Conservation (phyloP, 2,329 filamentous ascomycete species). For the Akanthomyces dipterigenus region DNA sequence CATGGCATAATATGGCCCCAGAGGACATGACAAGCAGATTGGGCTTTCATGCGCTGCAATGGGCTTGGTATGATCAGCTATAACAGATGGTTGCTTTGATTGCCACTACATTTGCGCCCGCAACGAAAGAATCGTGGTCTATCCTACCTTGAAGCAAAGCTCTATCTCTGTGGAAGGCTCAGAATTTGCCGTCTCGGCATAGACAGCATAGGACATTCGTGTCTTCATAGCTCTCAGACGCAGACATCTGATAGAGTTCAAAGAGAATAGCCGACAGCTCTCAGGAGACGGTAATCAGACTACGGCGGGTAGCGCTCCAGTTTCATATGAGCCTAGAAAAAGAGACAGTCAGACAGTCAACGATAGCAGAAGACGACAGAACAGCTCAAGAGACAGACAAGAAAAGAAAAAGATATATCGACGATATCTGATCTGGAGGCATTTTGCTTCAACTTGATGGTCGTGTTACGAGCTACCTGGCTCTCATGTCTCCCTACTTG, state of each 20-base stretch:
- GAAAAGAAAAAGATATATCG: conserved; percentile 28
- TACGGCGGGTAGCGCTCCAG: conserved; percentile 54
- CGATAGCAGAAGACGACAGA: conserved; percentile 59
- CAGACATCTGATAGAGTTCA: conserved; percentile 38
- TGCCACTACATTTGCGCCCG: not conserved
- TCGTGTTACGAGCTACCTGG: conserved; percentile 22
- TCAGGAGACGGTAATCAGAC: conserved; percentile 46
- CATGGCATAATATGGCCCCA: not conserved
- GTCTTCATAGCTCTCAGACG: conserved; percentile 42
- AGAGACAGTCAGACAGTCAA: conserved; percentile 26
- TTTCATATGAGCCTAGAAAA: conserved; percentile 57
- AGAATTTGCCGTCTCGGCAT: conserved; percentile 18
- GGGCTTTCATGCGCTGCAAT: not conserved
- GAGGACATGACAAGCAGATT: not conserved
- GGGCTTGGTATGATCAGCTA: not conserved
- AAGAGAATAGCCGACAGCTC: conserved; percentile 30
- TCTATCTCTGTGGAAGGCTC: conserved; percentile 2
- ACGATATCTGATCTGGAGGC: conserved; percentile 35
- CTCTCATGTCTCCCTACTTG: conserved; percentile 33
- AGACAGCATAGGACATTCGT: conserved; percentile 26
- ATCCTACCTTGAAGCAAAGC: not conserved
- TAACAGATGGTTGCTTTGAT: not conserved
- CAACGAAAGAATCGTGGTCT: not conserved
- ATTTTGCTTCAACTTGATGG: conserved; percentile 10
- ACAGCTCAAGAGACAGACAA: conserved; percentile 12